Conservation (phyloP, 2,329 filamentous ascomycete species). For the Aspergillus pseudoglaucus region DNA sequence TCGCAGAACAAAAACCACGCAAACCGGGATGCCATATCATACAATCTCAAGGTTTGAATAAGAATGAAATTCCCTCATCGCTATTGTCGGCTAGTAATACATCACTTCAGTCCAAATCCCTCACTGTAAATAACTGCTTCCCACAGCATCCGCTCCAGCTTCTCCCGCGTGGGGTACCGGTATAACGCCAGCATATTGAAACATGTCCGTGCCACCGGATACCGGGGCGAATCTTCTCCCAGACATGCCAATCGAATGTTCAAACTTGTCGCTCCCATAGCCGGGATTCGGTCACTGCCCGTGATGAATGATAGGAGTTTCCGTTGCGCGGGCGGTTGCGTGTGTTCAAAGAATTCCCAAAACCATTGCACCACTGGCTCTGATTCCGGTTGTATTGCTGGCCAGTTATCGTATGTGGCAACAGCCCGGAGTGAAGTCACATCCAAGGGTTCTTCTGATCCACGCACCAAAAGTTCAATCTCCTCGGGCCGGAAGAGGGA, state of each 20-base stretch:
- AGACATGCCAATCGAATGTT: slow-evolving; percentile 70
- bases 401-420: slow-evolving; percentile 78
- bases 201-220: slow-evolving; percentile 81
- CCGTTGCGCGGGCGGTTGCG: slow-evolving; percentile 62
- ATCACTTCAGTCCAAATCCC: slow-evolving; percentile 73
- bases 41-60: too few species aligned
- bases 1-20: too few species aligned
- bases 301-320: slow-evolving; percentile 81
- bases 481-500: slow-evolving; percentile 85
- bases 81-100: not conserved
- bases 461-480: slow-evolving; percentile 79
- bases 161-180: slow-evolving; percentile 60
- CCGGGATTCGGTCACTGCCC: slow-evolving; percentile 82
- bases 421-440: slow-evolving; percentile 68
- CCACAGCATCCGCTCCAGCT: slow-evolving; percentile 69
- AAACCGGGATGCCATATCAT: too few species aligned
- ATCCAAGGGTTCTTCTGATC: slow-evolving; percentile 77
- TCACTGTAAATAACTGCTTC: slow-evolving; percentile 82
- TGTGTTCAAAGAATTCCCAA: slow-evolving; percentile 71
- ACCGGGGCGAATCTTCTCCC: slow-evolving; percentile 66
- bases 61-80: not conserved
- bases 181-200: slow-evolving; percentile 81
- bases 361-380: slow-evolving; percentile 77
- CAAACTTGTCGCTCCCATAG: slow-evolving; percentile 74
- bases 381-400: slow-evolving; percentile 43